phyloP scores from a whole-genome alignment of 371 early-diverging fungal genomes.

The Circinella minor region DNA sequence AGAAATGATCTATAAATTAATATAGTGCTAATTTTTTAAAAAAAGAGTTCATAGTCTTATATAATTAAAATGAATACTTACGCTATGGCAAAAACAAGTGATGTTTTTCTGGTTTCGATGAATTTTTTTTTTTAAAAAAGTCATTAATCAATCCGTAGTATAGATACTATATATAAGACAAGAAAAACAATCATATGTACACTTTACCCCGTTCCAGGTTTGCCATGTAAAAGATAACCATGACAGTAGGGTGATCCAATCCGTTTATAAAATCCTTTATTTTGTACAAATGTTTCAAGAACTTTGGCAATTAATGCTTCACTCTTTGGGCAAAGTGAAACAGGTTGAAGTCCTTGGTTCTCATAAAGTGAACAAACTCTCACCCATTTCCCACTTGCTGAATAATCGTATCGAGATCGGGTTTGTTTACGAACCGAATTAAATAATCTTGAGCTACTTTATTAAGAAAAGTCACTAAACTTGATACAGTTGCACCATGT shows the following conservation, averaged over 20 bases:
- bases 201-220: constrained; percentile 71
- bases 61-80: constrained; percentile 16
- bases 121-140: too few relatives aligned
- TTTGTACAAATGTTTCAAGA: constrained; percentile 50
- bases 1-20: constrained; percentile 38
- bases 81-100: constrained; percentile 82
- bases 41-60: neutral
- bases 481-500: constrained; percentile 23
- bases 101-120: constrained; percentile 64
- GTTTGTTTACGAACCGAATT: constrained; percentile 25
- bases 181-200: too few relatives aligned
- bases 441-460: constrained; percentile 36
- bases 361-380: constrained; percentile 33
- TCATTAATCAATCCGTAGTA: too few relatives aligned
- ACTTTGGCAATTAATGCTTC: constrained; percentile 49
- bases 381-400: constrained; percentile 35
- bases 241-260: constrained; percentile 73
- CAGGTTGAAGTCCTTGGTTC: constrained; percentile 43
- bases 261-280: constrained; percentile 59
- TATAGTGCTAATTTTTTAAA: too few relatives aligned
- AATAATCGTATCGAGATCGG: constrained; percentile 37
- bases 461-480: constrained; percentile 24
- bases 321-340: constrained; percentile 52
- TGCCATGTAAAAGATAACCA: constrained; percentile 80
- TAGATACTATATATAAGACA: too few relatives aligned